phyloP scores from a whole-genome alignment of 83 land plant genomes.

The Diphasiastrum complanatum region DNA sequence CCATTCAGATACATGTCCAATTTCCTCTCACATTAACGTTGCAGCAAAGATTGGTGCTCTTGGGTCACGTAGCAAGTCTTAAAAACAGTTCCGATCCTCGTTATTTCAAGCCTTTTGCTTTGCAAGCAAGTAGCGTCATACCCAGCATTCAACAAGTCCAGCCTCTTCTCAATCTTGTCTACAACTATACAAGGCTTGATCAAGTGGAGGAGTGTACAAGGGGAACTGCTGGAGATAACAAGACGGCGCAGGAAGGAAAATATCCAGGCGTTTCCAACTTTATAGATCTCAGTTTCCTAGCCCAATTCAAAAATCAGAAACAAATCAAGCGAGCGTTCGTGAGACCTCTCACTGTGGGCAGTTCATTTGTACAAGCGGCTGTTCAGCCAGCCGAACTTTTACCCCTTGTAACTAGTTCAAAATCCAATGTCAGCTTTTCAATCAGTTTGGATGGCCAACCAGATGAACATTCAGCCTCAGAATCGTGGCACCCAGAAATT shows the following conservation, averaged over 20 bases:
- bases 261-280: slow-evolving; percentile 40
- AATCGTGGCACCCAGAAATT: slow-evolving; percentile 16
- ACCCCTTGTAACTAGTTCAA: too few species aligned
- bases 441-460: slow-evolving; percentile 3
- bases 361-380: slow-evolving; percentile 8
- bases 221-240: slow-evolving; percentile 19
- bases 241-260: slow-evolving; percentile 9
- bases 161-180: slow-evolving; percentile 13
- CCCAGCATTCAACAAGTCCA: background rate
- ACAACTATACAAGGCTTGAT: slow-evolving; percentile 41
- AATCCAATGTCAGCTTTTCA: background rate
- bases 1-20: slow-evolving; percentile 32
- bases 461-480: background rate
- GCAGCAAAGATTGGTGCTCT: slow-evolving; percentile 27
- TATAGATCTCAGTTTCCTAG: slow-evolving; percentile 38
- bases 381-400: too few species aligned
- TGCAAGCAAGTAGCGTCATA: slow-evolving; percentile 13
- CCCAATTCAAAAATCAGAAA: slow-evolving; percentile 19
- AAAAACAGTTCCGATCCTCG: slow-evolving; percentile 17
- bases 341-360: slow-evolving; percentile 33
- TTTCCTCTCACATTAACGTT: slow-evolving; percentile 33
- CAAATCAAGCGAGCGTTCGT: slow-evolving; percentile 17
- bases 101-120: slow-evolving; percentile 32
- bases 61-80: slow-evolving; percentile 48
- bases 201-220: slow-evolving; percentile 5